Conservation (phyloP, 2,329 filamentous ascomycete genomes). For the Aspergillus chevalieri region DNA sequence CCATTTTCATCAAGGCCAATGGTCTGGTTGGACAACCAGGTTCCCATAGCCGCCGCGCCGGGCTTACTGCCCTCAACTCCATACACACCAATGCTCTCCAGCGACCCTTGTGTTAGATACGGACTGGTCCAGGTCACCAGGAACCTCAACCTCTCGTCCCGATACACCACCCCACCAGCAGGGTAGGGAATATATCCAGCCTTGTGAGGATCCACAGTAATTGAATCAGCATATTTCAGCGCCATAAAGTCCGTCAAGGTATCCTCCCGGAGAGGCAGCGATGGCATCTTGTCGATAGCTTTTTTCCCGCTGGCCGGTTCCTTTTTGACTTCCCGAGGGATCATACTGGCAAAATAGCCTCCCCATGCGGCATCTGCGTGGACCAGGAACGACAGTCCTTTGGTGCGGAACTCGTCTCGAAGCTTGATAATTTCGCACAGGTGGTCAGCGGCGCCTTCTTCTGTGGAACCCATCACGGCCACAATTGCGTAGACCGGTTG, state of each 20-base stretch:
- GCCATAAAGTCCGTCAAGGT: conserved; percentile 35
- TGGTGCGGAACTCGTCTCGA: conserved; percentile 32
- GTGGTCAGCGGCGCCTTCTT: conserved; percentile 44
- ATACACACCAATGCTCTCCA: conserved; percentile 38
- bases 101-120: conserved; percentile 35
- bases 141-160: conserved; percentile 40
- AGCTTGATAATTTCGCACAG: conserved; percentile 34
- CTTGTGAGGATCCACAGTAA: conserved; percentile 47
- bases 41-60: conserved; percentile 41
- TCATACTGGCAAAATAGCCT: conserved; percentile 45
- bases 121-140: conserved; percentile 43
- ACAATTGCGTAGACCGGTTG: conserved; percentile 40
- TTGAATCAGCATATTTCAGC: conserved; percentile 38
- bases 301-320: neutral
- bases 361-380: conserved; percentile 48
- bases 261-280: conserved; percentile 13
- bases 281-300: conserved; percentile 12
- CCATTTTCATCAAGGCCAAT: conserved; percentile 39
- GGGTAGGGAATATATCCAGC: conserved; percentile 45
- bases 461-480: conserved; percentile 44
- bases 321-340: conserved; percentile 19
- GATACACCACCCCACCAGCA: conserved; percentile 41
- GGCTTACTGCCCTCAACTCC: conserved; percentile 47
- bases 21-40: conserved; percentile 41
- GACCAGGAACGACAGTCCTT: conserved; percentile 42